phyloP scores from a whole-genome alignment of 805 yeast species.

The Kuraishia molischiana region DNA sequence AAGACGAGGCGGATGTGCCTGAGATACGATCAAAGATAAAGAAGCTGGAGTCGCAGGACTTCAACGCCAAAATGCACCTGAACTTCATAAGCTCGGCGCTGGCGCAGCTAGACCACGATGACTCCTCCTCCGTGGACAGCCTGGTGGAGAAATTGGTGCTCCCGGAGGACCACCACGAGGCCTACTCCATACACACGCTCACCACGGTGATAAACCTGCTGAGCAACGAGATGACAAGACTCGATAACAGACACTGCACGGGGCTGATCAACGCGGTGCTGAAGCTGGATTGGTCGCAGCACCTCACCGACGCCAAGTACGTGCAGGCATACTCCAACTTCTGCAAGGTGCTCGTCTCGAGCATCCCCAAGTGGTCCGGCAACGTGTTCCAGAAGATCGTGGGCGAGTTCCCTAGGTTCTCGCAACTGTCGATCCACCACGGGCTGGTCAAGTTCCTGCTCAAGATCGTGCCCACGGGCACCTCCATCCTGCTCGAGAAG shows the following conservation, averaged over 20 bases:
- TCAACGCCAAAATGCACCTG: conserved; percentile 11
- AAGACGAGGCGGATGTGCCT: background rate
- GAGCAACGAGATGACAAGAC: conserved; percentile 53
- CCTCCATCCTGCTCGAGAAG: conserved; percentile 49
- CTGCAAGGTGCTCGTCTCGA: conserved; percentile 67
- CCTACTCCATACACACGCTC: conserved; percentile 44
- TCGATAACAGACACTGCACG: conserved; percentile 47
- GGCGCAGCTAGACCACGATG: conserved; percentile 52
- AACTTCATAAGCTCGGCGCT: conserved; percentile 55
- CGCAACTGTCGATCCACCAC: conserved; percentile 40
- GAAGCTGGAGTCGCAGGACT: background rate
- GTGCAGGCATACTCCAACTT: conserved; percentile 55
- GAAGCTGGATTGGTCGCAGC: conserved; percentile 43
- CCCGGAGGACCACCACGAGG: conserved; percentile 41
- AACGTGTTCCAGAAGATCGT: conserved; percentile 71
- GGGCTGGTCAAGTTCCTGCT: conserved; percentile 53
- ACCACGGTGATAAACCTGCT: conserved; percentile 45
- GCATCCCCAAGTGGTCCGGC: conserved; percentile 83
- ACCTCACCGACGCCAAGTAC: background rate
- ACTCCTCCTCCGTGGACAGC: conserved; percentile 44
- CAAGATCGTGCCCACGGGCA: conserved; percentile 72
- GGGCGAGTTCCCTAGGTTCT: conserved; percentile 36
- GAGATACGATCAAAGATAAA: background rate
- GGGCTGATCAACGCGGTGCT: conserved; percentile 53
- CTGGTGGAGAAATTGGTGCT: conserved; percentile 50